Base-by-base conservation (phyloP, 108 stramenopile species). In the Conticribra weissflogii region DNA sequence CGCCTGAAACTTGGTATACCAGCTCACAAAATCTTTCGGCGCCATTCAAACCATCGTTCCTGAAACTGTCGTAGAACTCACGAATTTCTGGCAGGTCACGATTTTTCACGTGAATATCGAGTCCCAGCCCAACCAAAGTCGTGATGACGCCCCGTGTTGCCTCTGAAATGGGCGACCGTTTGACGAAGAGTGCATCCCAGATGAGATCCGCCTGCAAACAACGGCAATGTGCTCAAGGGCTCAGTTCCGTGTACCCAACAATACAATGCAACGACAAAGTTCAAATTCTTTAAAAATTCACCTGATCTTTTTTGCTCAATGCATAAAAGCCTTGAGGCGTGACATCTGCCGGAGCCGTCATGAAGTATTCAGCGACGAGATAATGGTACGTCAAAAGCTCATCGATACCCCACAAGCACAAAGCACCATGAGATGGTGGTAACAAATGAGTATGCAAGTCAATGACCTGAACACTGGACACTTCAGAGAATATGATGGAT, bases 331-430 rank as follows among this genome's bases (percentile, higher is more conserved):
- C 22, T 64, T 83, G 81, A 0, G 91, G 91, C 17, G 82, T 67
- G 16, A 93, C 66, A 16, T 65, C 57, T 3, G 87, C 61, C 3
- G 87, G 87, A n/a, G 88, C 94, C 15, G 90, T 89, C 59, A 93
- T 86, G 64, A 95, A 95, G 58, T 85, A 94, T 69, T 96, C 96
- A 0, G 93, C 85, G 2, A 96, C 93, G 17, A 97, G 78, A 63
- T 97, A 97, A 68, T 97, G 96, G 77, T 97, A 97, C 14, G 93
- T 96, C 48, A 97, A 76, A 3, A 97, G 72, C 56, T 93, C 94
- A 69, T 97, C 94, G 34, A 97, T 90, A 18, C 93, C 94, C 87
- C 87, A 93, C 14, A 89, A 74, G 69, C 88, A 90, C n/a, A 94
- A 65, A 17, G 78, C 60, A 0, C 93, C 94, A 63, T 94, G 94